Evolutionary conservation across 768 basidiomycete genomes (phyloP).

Genomic region (Tricholoma sp.): DNA sequence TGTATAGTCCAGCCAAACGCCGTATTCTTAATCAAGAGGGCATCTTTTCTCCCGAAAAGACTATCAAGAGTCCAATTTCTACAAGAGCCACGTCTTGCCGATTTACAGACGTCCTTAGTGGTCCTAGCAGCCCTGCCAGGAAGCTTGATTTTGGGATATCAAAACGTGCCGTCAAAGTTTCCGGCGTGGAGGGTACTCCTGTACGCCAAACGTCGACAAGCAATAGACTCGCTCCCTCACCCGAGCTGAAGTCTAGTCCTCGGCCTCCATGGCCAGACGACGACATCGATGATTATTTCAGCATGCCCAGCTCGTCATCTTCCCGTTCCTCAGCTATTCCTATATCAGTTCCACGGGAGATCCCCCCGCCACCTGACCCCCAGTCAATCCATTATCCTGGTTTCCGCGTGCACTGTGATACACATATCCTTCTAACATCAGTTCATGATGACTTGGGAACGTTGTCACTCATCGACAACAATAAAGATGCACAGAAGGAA

Average conservation of each 20-base stretch:
- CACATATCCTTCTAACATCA: conserved; percentile 18
- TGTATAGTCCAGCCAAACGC: conserved; percentile 63
- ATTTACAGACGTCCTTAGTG: conserved; percentile 21
- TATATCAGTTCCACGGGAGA: conserved; percentile 29
- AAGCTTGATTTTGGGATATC: conserved; percentile 48
- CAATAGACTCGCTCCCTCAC: conserved; percentile 22
- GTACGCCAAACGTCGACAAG: conserved; percentile 11
- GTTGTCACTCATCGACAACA: conserved; percentile 12
- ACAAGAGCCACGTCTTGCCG: conserved; percentile 9
- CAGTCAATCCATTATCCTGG: conserved; percentile 66
- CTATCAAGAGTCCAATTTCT: conserved; percentile 29
- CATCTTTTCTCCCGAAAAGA: conserved; percentile 33
- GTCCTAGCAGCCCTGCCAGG: conserved; percentile 41
- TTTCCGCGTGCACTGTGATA: conserved; percentile 53
- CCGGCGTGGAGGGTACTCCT: conserved; percentile 14
- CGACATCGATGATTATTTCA: conserved; percentile 19
- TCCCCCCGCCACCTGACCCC: conserved; percentile 40
- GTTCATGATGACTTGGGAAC: conserved; percentile 1
- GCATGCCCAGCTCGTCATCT: conserved; percentile 12
- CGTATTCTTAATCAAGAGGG: conserved; percentile 58
- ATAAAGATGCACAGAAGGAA: conserved; percentile 48
- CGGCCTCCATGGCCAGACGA: conserved; percentile 8
- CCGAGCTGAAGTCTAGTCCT: conserved; percentile 17
- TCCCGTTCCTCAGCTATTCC: conserved; percentile 12
- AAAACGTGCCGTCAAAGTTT: conserved; percentile 19